phyloP scores from a whole-genome alignment of 1,139 yeast species.

The Wickerhamomyces sp. region DNA sequence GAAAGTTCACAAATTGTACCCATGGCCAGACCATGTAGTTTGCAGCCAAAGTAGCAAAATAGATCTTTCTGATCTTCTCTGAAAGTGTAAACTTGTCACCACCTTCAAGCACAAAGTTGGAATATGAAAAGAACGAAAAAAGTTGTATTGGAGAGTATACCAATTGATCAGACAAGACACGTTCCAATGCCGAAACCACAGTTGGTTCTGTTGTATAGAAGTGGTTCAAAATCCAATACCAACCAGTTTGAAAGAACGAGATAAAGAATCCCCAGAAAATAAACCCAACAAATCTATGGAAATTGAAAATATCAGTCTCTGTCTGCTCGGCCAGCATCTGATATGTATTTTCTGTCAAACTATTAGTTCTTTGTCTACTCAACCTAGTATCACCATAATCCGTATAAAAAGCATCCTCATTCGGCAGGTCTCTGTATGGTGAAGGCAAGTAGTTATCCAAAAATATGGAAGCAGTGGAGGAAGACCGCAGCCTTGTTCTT shows the following conservation, averaged over 20 bases:
- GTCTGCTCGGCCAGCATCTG: constrained; percentile 33
- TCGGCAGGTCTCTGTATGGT: constrained; percentile 9
- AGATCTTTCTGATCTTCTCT: constrained; percentile 57
- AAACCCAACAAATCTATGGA: constrained; percentile 71
- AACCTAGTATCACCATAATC: constrained; percentile 21
- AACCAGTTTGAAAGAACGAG: constrained; percentile 79
- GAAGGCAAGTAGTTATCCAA: constrained; percentile 11
- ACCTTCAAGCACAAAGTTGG: constrained; percentile 74
- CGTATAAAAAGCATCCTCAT: constrained; percentile 24
- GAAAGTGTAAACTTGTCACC: constrained; percentile 65
- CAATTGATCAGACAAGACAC: constrained; percentile 86
- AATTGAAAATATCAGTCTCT: constrained; percentile 45
- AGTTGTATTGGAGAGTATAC: constrained; percentile 85
- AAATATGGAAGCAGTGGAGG: constrained; percentile 10
- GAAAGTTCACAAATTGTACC: constrained; percentile 84
- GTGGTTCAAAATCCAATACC: constrained; percentile 80
- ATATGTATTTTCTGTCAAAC: constrained; percentile 24
- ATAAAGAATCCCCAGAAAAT: constrained; percentile 83
- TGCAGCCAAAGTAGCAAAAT: constrained; percentile 69
- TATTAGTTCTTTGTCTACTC: constrained; percentile 29
- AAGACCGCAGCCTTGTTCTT: constrained; percentile 21
- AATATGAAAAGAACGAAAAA: constrained; percentile 75
- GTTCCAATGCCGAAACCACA: constrained; percentile 73
- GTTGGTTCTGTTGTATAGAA: constrained; percentile 79
- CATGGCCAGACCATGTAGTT: constrained; percentile 94